phyloP scores from a whole-genome alignment of 805 yeast genomes.

The Yarrowia porcina region DNA sequence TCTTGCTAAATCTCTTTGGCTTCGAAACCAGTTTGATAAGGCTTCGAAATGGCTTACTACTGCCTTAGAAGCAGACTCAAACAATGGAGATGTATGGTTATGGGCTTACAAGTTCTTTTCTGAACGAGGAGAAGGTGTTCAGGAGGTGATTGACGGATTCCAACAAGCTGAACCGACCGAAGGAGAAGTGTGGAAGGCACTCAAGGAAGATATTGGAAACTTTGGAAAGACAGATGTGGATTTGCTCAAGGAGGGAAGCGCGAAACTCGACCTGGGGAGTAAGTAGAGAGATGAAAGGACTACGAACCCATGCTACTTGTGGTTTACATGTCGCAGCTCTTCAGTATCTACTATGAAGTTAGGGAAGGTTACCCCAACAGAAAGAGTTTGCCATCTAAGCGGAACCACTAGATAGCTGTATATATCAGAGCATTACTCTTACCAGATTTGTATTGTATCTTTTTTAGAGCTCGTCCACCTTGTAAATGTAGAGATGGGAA shows the following conservation, averaged over 20 bases:
- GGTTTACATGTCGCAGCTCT: no score
- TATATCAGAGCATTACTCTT: no score
- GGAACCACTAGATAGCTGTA: no score
- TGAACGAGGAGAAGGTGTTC: conserved; percentile 40
- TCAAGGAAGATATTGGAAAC: neutral
- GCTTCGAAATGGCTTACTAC: conserved; percentile 74
- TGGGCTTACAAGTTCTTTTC: conserved; percentile 52
- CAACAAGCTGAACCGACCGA: conserved; percentile 47
- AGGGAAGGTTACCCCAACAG: no score
- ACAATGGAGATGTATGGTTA: conserved; percentile 76
- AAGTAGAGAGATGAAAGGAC: no score
- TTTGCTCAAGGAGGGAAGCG: neutral
- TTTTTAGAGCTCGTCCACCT: no score
- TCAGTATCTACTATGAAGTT: no score
- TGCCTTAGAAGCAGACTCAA: conserved; percentile 53
- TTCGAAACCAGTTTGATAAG: conserved; percentile 44
- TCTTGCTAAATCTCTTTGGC: conserved; percentile 70
- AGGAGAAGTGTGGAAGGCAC: neutral
- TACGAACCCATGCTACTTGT: no score
- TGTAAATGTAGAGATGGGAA: no score
- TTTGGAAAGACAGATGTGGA: neutral
- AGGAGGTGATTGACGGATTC: conserved; percentile 41
- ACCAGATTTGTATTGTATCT: no score
- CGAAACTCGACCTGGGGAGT: neutral
- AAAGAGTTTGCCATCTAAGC: no score